Evolutionary conservation across 805 yeast species (phyloP).

Genomic region (Pichia sporocuriosa): DNA sequence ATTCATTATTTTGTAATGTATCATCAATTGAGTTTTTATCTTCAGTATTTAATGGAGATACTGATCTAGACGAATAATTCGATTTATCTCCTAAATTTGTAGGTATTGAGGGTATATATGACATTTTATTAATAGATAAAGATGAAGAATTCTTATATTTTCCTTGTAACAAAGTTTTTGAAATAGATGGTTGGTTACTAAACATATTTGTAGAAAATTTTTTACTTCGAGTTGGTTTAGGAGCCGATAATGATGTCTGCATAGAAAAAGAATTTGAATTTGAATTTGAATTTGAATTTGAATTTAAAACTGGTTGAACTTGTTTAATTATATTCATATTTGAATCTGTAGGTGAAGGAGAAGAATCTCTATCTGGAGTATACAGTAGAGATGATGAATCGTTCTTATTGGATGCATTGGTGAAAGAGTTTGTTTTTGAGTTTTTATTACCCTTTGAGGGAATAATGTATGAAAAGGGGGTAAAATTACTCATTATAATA

Average conservation of each 20-base stretch:
- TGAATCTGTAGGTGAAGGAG: constrained; percentile 7
- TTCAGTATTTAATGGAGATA: constrained; percentile 6
- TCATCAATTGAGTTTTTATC: constrained; percentile 2
- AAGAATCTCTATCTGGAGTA: neutral
- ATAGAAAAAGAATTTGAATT: neutral
- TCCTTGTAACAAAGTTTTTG: neutral
- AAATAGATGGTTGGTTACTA: neutral
- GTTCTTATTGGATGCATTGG: neutral
- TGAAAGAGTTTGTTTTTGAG: neutral
- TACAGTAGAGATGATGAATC: neutral
- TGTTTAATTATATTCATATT: neutral
- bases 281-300: neutral
- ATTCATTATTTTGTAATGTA: neutral
- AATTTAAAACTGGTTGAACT: neutral
- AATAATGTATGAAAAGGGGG: neutral
- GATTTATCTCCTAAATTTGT: neutral
- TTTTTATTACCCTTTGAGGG: neutral
- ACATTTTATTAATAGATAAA: neutral
- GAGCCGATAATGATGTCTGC: constrained; percentile 3
- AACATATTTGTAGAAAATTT: constrained; percentile 2
- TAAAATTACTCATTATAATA: neutral
- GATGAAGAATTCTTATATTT: neutral
- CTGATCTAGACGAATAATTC: constrained; percentile 4
- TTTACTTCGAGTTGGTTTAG: constrained; percentile 2
- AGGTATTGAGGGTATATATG: neutral